Percentiles rank a stretch among this genome's conserved stretches.
Evolutionary conservation across 1,139 yeast species (phyloP).

Genomic region (Zygosaccharomyces pseudobailii): DNA sequence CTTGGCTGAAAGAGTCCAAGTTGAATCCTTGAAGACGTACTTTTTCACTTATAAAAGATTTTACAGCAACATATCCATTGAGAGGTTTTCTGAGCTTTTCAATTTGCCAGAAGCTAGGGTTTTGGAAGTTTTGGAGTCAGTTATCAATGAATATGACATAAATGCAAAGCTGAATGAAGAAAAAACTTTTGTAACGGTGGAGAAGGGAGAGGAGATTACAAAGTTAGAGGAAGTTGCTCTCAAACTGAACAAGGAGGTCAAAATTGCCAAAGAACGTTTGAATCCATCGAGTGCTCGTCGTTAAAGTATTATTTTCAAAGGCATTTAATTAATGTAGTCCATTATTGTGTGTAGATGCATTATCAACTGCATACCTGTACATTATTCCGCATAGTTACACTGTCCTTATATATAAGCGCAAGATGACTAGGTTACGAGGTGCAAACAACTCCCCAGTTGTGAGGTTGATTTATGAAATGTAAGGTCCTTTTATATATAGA

Average conservation of each 20-base stretch:
- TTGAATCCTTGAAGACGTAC: slow-evolving; percentile 87
- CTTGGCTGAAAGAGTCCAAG: slow-evolving; percentile 74
- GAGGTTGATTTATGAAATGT: background rate
- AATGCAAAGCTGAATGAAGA: slow-evolving; percentile 61
- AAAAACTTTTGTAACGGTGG: slow-evolving; percentile 53
- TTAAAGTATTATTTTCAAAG: slow-evolving; percentile 9
- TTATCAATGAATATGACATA: slow-evolving; percentile 74
- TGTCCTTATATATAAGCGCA: slow-evolving; percentile 7
- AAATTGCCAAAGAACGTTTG: slow-evolving; percentile 33
- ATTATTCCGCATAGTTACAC: slow-evolving; percentile 13
- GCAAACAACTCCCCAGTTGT: background rate
- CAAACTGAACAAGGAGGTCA: slow-evolving; percentile 75
- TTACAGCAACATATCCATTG: slow-evolving; percentile 70
- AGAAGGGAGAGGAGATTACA: slow-evolving; percentile 74
- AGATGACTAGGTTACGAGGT: background rate
- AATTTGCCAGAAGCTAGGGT: slow-evolving; percentile 56
- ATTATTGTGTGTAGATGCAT: slow-evolving; percentile 9
- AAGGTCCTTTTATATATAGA: background rate
- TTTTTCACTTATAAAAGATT: slow-evolving; percentile 77
- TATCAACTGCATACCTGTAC: slow-evolving; percentile 19
- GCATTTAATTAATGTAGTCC: slow-evolving; percentile 3
- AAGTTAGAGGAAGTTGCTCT: slow-evolving; percentile 87
- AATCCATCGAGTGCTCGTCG: slow-evolving; percentile 25
- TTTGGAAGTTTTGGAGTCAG: slow-evolving; percentile 59
- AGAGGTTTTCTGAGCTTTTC: slow-evolving; percentile 61